These are phyloP conservation scores for Phytophthora lateralis DNA, from an alignment of 352 stramenopile genomes.

Conservation along the genomic window DNA sequence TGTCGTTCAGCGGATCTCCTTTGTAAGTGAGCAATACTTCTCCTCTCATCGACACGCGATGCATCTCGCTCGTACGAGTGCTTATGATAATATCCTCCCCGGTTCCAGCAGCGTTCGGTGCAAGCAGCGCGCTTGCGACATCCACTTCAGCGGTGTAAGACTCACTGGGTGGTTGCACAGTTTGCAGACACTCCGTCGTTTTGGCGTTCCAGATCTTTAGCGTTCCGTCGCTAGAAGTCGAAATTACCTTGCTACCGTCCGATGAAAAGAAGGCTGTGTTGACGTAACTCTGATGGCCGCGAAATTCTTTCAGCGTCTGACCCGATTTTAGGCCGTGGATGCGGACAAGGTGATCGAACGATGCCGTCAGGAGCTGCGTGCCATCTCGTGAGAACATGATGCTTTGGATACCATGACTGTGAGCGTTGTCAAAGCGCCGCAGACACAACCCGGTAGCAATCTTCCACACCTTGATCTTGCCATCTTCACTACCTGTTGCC, in stretches of 20 bases:
- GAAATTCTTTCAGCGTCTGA: slow-evolving; percentile 94
- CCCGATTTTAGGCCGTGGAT: slow-evolving; percentile 94
- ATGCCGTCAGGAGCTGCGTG: slow-evolving; percentile 90
- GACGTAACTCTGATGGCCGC: slow-evolving; percentile 92
- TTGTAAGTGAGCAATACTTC: slow-evolving; percentile 70
- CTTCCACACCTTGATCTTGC: slow-evolving; percentile 94
- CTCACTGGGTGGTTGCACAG: slow-evolving; percentile 66
- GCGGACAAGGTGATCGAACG: slow-evolving; percentile 90
- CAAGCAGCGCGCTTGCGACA: slow-evolving; percentile 68
- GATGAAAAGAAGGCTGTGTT: slow-evolving; percentile 86
- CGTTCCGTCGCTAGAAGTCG: slow-evolving; percentile 90
- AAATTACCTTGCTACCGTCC: slow-evolving; percentile 83
- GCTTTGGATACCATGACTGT: slow-evolving; percentile 83
- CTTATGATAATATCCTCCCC: slow-evolving; percentile 86
- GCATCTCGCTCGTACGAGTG: slow-evolving; percentile 80
- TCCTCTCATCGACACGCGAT: slow-evolving; percentile 78
- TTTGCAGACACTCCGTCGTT: slow-evolving; percentile 81
- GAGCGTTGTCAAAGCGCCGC: slow-evolving; percentile 87
- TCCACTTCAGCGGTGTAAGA: slow-evolving; percentile 70
- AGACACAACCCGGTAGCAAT: slow-evolving; percentile 90
- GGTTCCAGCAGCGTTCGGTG: slow-evolving; percentile 52
- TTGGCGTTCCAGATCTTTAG: slow-evolving; percentile 92
- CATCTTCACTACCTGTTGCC: slow-evolving; percentile 86
- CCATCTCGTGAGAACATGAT: slow-evolving; percentile 91
- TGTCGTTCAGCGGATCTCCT: slow-evolving; percentile 61